Conservation (phyloP, 768 basidiomycete species). For the Podaxis mareebaensis region DNA sequence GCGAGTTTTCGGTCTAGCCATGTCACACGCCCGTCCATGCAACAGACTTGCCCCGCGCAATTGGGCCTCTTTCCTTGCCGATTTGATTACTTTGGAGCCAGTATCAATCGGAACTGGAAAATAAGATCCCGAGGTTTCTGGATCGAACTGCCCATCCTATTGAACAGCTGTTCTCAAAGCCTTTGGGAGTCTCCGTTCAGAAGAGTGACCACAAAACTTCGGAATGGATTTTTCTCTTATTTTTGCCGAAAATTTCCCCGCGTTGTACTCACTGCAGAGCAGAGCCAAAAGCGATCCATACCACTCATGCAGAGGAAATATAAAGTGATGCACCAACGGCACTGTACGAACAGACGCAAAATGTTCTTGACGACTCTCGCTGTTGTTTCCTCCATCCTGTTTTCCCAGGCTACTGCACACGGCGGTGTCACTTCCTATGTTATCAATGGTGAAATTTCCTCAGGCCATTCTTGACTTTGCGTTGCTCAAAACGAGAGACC, state of each 20-base stretch:
- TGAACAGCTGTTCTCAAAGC: background rate
- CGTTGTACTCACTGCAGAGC: background rate
- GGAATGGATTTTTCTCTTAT: background rate
- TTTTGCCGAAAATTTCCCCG: background rate
- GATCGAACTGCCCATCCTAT: background rate
- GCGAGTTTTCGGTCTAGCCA: background rate
- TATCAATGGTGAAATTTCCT: constrained; percentile 27
- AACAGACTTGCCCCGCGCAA: background rate
- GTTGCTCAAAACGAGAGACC: background rate
- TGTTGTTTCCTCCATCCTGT: constrained; percentile 28
- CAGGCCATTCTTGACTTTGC: background rate
- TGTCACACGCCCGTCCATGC: background rate
- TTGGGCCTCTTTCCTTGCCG: background rate
- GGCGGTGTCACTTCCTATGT: constrained; percentile 37
- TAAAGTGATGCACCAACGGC: background rate
- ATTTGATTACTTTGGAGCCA: background rate
- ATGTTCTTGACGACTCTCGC: constrained; percentile 26
- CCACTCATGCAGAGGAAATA: background rate
- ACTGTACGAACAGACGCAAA: background rate
- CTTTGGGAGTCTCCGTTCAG: background rate
- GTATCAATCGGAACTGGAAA: background rate
- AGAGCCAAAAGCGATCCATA: background rate
- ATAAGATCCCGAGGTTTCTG: background rate
- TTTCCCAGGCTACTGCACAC: constrained; percentile 32
- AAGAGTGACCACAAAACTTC: background rate